Evolutionary conservation across 495 filamentous ascomycete species (phyloP).

Genomic region (Lasiosphaeris hirsuta): DNA sequence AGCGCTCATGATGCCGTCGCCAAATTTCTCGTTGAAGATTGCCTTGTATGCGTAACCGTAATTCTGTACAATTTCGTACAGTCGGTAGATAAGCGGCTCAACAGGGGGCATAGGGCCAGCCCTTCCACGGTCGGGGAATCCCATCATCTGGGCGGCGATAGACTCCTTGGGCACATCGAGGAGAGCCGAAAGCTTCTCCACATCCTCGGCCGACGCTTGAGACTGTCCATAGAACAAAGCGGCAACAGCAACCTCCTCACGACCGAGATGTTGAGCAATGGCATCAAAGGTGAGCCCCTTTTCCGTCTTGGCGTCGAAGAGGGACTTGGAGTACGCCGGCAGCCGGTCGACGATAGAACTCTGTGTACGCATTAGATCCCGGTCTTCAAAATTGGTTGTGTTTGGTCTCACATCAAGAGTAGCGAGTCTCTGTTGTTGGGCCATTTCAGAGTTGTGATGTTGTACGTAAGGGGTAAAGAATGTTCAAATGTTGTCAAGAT

Average conservation of each 20-base stretch:
- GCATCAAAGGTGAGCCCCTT: conserved; percentile 75
- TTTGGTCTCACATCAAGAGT: conserved; percentile 30
- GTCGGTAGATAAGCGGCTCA: conserved; percentile 88
- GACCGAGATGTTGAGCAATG: conserved; percentile 72
- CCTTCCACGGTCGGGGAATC: conserved; percentile 80
- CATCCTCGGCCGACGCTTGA: conserved; percentile 72
- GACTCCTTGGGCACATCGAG: conserved; percentile 58
- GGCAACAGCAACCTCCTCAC: conserved; percentile 85
- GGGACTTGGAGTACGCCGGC: conserved; percentile 64
- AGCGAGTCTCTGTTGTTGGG: conserved; percentile 27
- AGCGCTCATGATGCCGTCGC: conserved; percentile 97
- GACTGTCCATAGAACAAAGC: conserved; percentile 96
- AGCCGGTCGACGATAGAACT: conserved; percentile 48
- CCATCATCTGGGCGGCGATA: conserved; percentile 61
- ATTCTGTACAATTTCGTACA: conserved; percentile 98
- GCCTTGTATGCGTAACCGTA: conserved; percentile 98
- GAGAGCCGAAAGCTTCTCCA: conserved; percentile 63
- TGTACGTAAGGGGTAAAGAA: background rate
- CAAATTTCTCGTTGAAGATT: conserved; percentile 97
- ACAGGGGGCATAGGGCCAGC: conserved; percentile 88
- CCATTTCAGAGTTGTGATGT: conserved; percentile 18
- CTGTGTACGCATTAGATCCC: conserved; percentile 24
- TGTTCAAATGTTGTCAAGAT: background rate
- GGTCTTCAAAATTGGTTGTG: background rate
- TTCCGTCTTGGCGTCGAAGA: conserved; percentile 80